Conservation (phyloP, 2,329 filamentous ascomycete species). For the Pyricularia grisea region DNA sequence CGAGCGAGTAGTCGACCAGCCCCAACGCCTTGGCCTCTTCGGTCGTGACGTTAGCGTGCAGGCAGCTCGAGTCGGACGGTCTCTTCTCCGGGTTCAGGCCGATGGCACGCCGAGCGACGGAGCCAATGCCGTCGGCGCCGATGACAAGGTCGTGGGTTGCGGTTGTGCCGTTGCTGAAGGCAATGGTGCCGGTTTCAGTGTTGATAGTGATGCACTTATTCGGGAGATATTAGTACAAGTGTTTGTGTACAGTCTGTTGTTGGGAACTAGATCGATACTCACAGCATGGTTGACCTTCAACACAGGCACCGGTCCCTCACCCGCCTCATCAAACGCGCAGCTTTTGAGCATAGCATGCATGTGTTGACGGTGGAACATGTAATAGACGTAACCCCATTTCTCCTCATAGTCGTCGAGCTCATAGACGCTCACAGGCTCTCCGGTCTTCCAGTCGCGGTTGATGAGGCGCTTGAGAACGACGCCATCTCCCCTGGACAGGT, state of each 20-base stretch:
- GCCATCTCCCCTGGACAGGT: slow-evolving; percentile 50
- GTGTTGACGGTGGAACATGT: slow-evolving; percentile 59
- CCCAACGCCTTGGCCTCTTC: slow-evolving; percentile 50
- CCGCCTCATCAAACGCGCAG: slow-evolving; percentile 35
- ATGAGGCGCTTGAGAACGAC: slow-evolving; percentile 58
- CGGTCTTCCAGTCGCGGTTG: slow-evolving; percentile 61
- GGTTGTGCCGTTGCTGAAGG: slow-evolving; percentile 40
- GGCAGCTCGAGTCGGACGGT: slow-evolving; percentile 50
- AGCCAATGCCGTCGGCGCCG: slow-evolving; percentile 60
- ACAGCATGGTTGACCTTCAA: neutral
- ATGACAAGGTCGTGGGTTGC: slow-evolving; percentile 50
- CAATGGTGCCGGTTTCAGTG: slow-evolving; percentile 20
- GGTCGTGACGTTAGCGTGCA: slow-evolving; percentile 55
- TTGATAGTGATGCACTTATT: neutral
- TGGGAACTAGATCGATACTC: neutral
- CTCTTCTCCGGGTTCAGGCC: slow-evolving; percentile 51
- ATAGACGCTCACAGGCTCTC: slow-evolving; percentile 55
- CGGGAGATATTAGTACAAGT: neutral
- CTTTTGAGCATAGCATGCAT: slow-evolving; percentile 62
- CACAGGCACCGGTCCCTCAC: neutral
- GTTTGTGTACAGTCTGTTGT: no score
- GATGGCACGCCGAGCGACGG: slow-evolving; percentile 50
- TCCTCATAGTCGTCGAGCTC: slow-evolving; percentile 55
- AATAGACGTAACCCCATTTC: slow-evolving; percentile 12
- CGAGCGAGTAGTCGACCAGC: slow-evolving; percentile 50